Evolutionary conservation across 2,329 filamentous ascomycete genomes (phyloP).

Genomic region (Cadophora sp.): DNA sequence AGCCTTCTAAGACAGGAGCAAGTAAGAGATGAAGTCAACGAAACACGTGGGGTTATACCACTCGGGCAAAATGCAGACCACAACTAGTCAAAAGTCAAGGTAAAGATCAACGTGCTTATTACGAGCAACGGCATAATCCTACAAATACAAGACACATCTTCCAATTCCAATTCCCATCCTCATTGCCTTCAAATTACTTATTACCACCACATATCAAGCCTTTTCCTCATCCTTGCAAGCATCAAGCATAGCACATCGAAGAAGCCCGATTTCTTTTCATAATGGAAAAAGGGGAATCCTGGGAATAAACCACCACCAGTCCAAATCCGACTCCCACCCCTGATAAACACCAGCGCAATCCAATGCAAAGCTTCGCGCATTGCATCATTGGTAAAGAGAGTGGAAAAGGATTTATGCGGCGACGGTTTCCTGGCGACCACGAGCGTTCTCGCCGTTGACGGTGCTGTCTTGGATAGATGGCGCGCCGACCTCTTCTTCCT

Average conservation of each 20-base stretch:
- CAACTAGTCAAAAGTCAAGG: background rate
- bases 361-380: slow-evolving; percentile 3
- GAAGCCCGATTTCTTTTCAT: slow-evolving; percentile 11
- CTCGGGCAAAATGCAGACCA: too few species aligned
- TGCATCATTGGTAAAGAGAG: slow-evolving; percentile 5
- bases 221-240: slow-evolving; percentile 6
- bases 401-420: slow-evolving; percentile 37
- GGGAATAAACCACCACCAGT: slow-evolving; percentile 39
- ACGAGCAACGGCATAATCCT: slow-evolving; percentile 10
- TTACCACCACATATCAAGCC: slow-evolving; percentile 30
- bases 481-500: slow-evolving; percentile 59
- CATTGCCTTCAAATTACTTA: slow-evolving; percentile 23
- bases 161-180: background rate
- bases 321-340: slow-evolving; percentile 25
- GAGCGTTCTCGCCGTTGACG: slow-evolving; percentile 61
- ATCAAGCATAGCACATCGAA: slow-evolving; percentile 1
- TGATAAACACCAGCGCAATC: slow-evolving; percentile 18
- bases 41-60: too few species aligned
- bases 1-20: too few species aligned
- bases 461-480: slow-evolving; percentile 59
- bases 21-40: too few species aligned
- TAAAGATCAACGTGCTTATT: slow-evolving; percentile 13
- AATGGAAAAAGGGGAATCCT: slow-evolving; percentile 28
- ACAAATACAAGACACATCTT: slow-evolving; percentile 20
- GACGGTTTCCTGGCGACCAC: slow-evolving; percentile 56